Base-by-base conservation (phyloP, 257 asterid species). In the Catharanthus roseus region DNA sequence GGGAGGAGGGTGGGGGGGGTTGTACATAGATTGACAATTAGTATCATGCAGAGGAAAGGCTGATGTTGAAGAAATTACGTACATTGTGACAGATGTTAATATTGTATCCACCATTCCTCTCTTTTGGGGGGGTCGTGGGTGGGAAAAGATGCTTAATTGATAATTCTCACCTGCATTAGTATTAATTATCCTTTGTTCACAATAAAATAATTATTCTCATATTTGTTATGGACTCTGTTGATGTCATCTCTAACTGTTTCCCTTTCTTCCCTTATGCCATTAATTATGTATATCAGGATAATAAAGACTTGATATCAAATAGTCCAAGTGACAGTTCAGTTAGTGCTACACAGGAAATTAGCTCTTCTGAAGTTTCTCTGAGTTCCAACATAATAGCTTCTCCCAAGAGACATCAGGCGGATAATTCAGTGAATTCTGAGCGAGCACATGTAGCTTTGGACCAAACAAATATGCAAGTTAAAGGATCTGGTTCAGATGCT, bases 401-500 rank as follows among this genome's bases (percentile, higher is more conserved):
- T 69, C 92, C 95, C 3, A 86, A 79, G 77, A 85, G 82, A 78
- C 68, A 79, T 62, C 79, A 65, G 42, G 78, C 87, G 6, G 87
- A 81, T 65, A 87, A 66, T 78, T 77, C 77, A 65, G 70, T 74
- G 77, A 80, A 82, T 69, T 78, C 86, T 28, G 93, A 88, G 71
- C 82, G 89, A 75, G 85, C 96, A 83, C 86, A 88, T 86, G 92
- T 81, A 81, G 87, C 88, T 80, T 85, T 79, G 82, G 93, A 87
- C 75, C 91, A 87, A 77, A 73, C 87, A 79, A 88, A 79, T 72
- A 92, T 92, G 96, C 98, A 90, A 77, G 87, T 65, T 73, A 90
- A 83, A 82, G 95, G 89, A 81, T 83, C 93, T 77, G 83, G 82
- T 74, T 86, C 96, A 73, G 98, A 92, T 79, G 85, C 90, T 84